Percentiles rank a stretch among this genome's conserved stretches.
phyloP scores from a whole-genome alignment of 768 basidiomycete species.

The Termitomyces sp. region DNA sequence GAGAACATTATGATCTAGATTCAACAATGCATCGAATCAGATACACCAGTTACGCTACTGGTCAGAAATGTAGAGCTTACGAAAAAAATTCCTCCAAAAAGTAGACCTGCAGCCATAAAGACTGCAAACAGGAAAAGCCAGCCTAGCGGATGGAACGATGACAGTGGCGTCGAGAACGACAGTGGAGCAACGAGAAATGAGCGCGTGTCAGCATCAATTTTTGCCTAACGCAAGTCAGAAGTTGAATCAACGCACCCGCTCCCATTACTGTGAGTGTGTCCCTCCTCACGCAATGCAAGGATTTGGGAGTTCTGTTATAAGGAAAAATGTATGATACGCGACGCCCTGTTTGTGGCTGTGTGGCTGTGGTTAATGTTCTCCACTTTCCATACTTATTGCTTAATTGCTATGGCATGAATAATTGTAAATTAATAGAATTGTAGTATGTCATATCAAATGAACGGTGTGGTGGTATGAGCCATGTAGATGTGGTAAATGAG shows the following conservation, averaged over 20 bases:
- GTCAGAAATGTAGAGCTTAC: slow-evolving; percentile 45
- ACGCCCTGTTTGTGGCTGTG: slow-evolving; percentile 1
- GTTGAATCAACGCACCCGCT: background rate
- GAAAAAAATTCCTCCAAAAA: slow-evolving; percentile 99
- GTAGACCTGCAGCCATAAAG: slow-evolving; percentile 86
- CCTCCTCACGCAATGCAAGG: background rate
- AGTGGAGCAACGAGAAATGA: background rate
- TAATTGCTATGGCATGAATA: background rate
- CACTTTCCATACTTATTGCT: background rate
- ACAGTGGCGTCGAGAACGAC: background rate
- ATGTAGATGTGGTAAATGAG: background rate
- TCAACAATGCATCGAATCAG: slow-evolving; percentile 2
- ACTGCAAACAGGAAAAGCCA: slow-evolving; percentile 98
- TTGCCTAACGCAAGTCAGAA: background rate
- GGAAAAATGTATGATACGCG: background rate
- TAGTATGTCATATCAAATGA: background rate
- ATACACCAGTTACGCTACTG: background rate
- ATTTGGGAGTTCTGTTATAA: background rate
- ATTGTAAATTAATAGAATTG: background rate
- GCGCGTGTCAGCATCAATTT: background rate
- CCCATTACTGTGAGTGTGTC: slow-evolving; percentile 1
- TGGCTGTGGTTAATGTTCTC: background rate
- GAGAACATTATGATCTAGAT: slow-evolving; percentile 99
- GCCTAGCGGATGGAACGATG: slow-evolving; percentile 37
- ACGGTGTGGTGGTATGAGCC: background rate